A percentile compares a stretch with the other conserved stretches of the same genome.
Conservation (phyloP, 345 rosid species). For the Citrus cavaleriei region DNA sequence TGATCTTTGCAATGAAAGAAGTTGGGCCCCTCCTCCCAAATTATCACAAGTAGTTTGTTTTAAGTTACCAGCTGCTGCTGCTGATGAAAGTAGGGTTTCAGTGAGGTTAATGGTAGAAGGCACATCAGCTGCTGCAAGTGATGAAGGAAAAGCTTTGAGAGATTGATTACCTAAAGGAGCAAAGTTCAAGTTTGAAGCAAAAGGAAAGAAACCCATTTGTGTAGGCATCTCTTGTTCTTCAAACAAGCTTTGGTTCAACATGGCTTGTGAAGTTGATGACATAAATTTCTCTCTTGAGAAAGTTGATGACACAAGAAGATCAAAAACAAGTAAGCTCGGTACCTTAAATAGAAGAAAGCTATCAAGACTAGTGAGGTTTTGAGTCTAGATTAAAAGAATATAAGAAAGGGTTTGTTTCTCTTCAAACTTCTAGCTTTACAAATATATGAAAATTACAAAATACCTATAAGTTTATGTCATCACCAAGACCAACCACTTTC, state of each 20-base stretch:
- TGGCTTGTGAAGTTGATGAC: constrained; percentile 52
- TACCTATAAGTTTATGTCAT: constrained; percentile 11
- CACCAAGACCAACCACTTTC: constrained; percentile 19
- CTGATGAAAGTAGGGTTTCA: constrained; percentile 55
- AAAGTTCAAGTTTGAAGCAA: constrained; percentile 35
- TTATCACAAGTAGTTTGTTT: constrained; percentile 27
- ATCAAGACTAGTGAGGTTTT: background rate
- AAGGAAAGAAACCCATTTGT: constrained; percentile 59
- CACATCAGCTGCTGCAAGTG: constrained; percentile 12
- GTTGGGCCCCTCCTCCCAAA: constrained; percentile 35
- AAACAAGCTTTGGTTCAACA: constrained; percentile 48
- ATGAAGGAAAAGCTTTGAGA: constrained; percentile 28
- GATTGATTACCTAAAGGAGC: constrained; percentile 37
- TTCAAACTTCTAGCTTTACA: constrained; percentile 10
- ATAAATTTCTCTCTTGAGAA: constrained; percentile 12
- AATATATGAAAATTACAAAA: constrained; percentile 13
- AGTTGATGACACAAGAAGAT: background rate
- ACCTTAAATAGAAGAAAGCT: background rate
- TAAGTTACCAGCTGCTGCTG: constrained; percentile 6
- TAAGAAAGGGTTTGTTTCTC: constrained; percentile 5
- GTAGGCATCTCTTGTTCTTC: constrained; percentile 51
- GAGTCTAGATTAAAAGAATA: constrained; percentile 3
- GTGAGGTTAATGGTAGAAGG: constrained; percentile 35
- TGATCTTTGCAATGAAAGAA: constrained; percentile 60
- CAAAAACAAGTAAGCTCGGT: background rate